phyloP scores from a whole-genome alignment of 1,284 basidiomycete species.

The Porodaedalea pini region DNA sequence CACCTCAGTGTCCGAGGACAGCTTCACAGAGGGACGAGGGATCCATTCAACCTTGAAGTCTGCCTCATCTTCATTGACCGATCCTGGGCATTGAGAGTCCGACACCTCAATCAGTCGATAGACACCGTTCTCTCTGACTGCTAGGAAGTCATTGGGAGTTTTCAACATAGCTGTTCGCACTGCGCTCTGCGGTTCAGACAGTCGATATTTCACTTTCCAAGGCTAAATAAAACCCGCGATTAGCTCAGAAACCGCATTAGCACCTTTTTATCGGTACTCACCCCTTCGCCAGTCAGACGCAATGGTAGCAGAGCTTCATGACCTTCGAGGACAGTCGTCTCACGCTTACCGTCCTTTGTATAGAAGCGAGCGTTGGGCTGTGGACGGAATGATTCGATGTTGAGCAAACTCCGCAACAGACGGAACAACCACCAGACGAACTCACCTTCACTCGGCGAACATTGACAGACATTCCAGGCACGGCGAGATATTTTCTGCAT shows the following conservation, averaged over 20 bases:
- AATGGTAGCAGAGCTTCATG: constrained; percentile 72
- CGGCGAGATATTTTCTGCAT: constrained; percentile 76
- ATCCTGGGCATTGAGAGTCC: constrained; percentile 84
- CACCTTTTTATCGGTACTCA: constrained; percentile 38
- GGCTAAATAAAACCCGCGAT: constrained; percentile 48
- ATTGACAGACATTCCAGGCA: constrained; percentile 81
- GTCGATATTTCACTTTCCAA: constrained; percentile 79
- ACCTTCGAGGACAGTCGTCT: constrained; percentile 72
- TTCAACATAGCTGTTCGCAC: constrained; percentile 46
- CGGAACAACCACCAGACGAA: constrained; percentile 11
- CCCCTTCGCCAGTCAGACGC: constrained; percentile 82
- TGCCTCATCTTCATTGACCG: constrained; percentile 54
- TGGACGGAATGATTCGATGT: neutral
- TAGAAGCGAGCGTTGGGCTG: constrained; percentile 89
- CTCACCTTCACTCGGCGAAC: constrained; percentile 80
- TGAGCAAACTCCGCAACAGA: constrained; percentile 5
- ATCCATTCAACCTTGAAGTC: constrained; percentile 76
- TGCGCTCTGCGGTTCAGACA: constrained; percentile 45
- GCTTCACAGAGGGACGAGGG: constrained; percentile 62
- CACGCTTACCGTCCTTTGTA: constrained; percentile 52
- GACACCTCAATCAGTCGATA: constrained; percentile 75
- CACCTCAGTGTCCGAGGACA: constrained; percentile 54
- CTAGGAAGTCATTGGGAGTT: constrained; percentile 69
- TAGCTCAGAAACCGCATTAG: neutral
- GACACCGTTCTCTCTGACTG: constrained; percentile 64